Base-by-base conservation (phyloP, 345 rosid species). In the Citrus inodora region DNA sequence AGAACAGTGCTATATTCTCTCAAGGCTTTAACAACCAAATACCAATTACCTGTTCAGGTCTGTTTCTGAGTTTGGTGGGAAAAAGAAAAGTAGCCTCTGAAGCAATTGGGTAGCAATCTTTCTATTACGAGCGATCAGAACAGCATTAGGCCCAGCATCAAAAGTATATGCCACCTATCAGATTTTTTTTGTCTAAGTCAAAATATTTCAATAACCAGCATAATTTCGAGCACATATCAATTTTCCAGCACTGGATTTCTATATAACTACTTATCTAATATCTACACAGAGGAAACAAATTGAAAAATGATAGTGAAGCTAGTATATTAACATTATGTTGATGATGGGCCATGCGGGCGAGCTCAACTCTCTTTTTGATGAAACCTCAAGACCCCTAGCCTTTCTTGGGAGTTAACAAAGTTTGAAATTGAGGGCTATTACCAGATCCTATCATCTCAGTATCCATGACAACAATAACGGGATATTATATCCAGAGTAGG, bases 131-230 rank as follows among this genome's bases (percentile, higher is more conserved):
- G 98, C 95, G 51, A 95, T 87, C 71, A 95, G 79, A 80, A 95
- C 98, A 3, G 98, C 97, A 64, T 93, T 95, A 2, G 98, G 98
- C 80, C 98, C 98, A 73, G 98, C 98, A 83, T 95, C 98, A 67
- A 93, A 95, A 53, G 98, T 95, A 79, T 93, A 95, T 40, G 98
- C 95, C 79, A 95, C 92, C 98, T 95, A 90, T 72, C 64, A 87
- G 71, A 60, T 62, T 83, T 74, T 0, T 77, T 78, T 38, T 46
- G 70, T 38, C 72, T 81, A 38, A 72, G 80, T 28, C 69, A 80
- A 19, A 19, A 28, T 60, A 70, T 37, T 60, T 62, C 9, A 27
- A 69, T n/a, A 66, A 63, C 37, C 40, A 68, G 42, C 33, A 40
- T 22, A 75, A 51, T n/a, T 48, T 65, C 38, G 27, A 73, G 56